Conservation (phyloP, 2,329 filamentous ascomycete species). For the Colletotrichum lentis region DNA sequence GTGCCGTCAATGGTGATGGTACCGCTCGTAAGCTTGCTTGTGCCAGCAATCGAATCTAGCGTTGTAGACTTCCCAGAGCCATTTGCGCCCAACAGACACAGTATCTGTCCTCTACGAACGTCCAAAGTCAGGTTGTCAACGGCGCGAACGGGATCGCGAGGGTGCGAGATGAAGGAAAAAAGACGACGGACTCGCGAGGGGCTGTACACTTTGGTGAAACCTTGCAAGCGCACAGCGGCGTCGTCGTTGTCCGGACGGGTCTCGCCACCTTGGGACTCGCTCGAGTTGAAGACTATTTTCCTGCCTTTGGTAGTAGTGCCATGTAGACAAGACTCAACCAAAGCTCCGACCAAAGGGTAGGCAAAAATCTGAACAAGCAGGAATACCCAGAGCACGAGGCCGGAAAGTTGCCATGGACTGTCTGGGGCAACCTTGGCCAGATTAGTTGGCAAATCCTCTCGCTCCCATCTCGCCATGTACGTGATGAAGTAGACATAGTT, state of each 20-base stretch:
- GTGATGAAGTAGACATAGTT: constrained; percentile 85
- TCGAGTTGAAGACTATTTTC: constrained; percentile 55
- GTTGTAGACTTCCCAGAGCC: constrained; percentile 92
- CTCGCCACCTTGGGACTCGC: constrained; percentile 23
- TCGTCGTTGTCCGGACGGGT: constrained; percentile 39
- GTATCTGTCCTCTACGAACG: constrained; percentile 80
- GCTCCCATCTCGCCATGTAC: constrained; percentile 79
- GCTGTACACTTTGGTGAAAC: constrained; percentile 80
- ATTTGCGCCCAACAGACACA: constrained; percentile 87
- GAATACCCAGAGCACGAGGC: constrained; percentile 81
- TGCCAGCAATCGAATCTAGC: constrained; percentile 84
- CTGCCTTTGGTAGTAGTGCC: constrained; percentile 74
- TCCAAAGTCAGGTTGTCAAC: constrained; percentile 77
- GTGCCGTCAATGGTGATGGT: constrained; percentile 79
- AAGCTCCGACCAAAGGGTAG: constrained; percentile 78
- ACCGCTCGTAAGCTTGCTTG: constrained; percentile 79
- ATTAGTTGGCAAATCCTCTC: constrained; percentile 65
- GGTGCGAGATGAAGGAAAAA: constrained; percentile 56
- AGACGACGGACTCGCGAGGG: constrained; percentile 68
- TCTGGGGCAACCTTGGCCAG: constrained; percentile 69
- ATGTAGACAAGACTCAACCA: constrained; percentile 77
- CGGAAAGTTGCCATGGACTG: constrained; percentile 74
- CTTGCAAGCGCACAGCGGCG: constrained; percentile 73
- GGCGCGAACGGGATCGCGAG: constrained; percentile 76
- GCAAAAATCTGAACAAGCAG: constrained; percentile 78